Conservation (phyloP, 345 rosid genomes). For the Citrus sinensis region DNA sequence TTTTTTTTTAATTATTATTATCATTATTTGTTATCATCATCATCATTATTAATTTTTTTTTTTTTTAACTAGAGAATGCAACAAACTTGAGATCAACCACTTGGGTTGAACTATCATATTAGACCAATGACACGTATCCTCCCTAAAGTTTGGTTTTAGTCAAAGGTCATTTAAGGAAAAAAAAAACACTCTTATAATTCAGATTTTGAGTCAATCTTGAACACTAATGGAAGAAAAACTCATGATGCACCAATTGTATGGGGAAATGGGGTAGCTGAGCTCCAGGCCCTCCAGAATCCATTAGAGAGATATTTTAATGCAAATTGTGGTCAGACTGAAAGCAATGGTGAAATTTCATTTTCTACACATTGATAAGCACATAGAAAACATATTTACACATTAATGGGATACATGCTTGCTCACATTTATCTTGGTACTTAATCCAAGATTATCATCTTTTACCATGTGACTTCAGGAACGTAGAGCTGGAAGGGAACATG, state of each 20-base stretch:
- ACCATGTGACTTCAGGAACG: conserved; percentile 46
- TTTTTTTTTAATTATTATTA: no score
- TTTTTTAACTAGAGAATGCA: not conserved
- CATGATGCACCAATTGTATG: not conserved
- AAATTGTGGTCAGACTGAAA: not conserved
- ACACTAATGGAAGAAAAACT: not conserved
- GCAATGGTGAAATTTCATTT: not conserved
- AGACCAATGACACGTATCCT: not conserved
- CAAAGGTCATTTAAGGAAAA: not conserved
- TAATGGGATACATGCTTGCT: not conserved
- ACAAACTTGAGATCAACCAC: not conserved
- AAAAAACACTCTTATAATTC: not conserved
- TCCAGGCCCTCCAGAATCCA: not conserved
- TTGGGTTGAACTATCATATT: not conserved
- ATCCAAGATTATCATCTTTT: not conserved
- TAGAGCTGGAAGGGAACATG: conserved; percentile 50
- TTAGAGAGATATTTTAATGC: not conserved
- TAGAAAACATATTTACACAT: not conserved
- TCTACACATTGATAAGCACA: not conserved
- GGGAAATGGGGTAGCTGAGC: not conserved
- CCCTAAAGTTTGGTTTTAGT: not conserved
- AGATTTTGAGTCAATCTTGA: not conserved
- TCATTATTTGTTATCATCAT: no score
- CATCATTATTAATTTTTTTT: no score
- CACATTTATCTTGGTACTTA: not conserved